Percentiles rank a stretch among this genome's conserved stretches.
These are phyloP conservation scores for Puccinia triticina DNA, from an alignment of 1,284 basidiomycete species.

Conservation along the genomic window DNA sequence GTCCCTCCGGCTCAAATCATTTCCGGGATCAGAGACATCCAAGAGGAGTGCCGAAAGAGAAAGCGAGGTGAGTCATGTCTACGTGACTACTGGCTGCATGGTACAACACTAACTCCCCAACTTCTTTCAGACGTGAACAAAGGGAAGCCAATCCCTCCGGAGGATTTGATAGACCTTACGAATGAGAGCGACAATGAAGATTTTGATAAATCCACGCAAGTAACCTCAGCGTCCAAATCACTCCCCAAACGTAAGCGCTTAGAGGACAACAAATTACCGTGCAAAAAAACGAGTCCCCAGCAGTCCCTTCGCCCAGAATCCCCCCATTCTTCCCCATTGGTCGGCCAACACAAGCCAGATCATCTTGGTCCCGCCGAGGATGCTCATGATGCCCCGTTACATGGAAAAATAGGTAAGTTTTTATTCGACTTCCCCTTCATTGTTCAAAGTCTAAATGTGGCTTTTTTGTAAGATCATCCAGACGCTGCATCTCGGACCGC, in stretches of 20 bases:
- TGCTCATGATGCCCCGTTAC: not conserved
- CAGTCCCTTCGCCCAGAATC: too few species aligned
- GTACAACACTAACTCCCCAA: not conserved
- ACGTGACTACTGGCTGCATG: not conserved
- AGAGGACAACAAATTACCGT: not conserved
- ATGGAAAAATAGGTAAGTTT: not conserved
- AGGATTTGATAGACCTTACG: slow-evolving; percentile 16
- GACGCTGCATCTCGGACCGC: not conserved
- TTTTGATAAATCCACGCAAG: not conserved
- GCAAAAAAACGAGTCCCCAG: not conserved
- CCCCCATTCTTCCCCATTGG: too few species aligned
- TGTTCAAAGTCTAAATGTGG: too few species aligned
- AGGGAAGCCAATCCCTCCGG: slow-evolving; percentile 17
- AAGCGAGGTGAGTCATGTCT: not conserved
- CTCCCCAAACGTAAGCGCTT: not conserved
- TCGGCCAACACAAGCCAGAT: not conserved
- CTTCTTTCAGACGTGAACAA: not conserved
- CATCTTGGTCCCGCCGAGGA: not conserved
- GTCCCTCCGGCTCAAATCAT: not conserved
- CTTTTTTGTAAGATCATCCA: not conserved
- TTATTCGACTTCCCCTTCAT: not conserved
- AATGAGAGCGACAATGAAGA: not conserved
- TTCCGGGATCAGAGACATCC: not conserved
- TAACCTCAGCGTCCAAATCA: not conserved
- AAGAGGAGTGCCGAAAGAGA: slow-evolving; percentile 9